Conservation (phyloP, 768 basidiomycete genomes). For the Dioszegia hungarica region DNA sequence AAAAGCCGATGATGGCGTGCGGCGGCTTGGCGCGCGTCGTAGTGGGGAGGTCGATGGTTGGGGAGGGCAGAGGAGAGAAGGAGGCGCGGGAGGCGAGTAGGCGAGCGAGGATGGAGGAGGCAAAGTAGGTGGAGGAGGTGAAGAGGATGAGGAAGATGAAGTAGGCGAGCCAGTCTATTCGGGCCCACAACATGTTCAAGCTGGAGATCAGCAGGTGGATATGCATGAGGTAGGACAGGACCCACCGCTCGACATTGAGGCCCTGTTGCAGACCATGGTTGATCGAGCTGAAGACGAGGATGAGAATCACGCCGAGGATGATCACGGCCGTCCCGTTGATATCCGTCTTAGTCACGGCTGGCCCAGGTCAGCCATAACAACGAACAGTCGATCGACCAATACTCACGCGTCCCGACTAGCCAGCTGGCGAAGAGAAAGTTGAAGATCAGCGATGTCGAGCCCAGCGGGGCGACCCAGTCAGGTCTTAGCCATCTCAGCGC, state of each 20-base stretch:
- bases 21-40: background rate
- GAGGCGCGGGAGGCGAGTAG: conserved; percentile 69
- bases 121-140: conserved; percentile 63
- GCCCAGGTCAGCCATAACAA: conserved; percentile 1
- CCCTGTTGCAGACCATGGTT: conserved; percentile 46
- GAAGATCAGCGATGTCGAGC: conserved; percentile 88
- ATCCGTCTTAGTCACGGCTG: conserved; percentile 44
- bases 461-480: conserved; percentile 95
- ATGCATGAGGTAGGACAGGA: background rate
- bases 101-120: conserved; percentile 67
- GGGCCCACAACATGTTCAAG: conserved; percentile 77
- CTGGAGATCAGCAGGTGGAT: conserved; percentile 49
- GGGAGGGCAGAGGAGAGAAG: conserved; percentile 58
- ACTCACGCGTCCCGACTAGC: conserved; percentile 48
- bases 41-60: conserved; percentile 19
- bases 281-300: conserved; percentile 47
- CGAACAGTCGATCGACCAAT: too few species aligned
- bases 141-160: conserved; percentile 74
- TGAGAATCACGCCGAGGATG: conserved; percentile 45
- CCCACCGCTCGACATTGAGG: conserved; percentile 36
- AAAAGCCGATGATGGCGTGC: conserved; percentile 20
- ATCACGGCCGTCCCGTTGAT: conserved; percentile 45
- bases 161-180: conserved; percentile 83
- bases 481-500: conserved; percentile 38
- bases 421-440: conserved; percentile 83